phyloP scores from a whole-genome alignment of 257 asterid genomes.

The Gentiana dahurica region DNA sequence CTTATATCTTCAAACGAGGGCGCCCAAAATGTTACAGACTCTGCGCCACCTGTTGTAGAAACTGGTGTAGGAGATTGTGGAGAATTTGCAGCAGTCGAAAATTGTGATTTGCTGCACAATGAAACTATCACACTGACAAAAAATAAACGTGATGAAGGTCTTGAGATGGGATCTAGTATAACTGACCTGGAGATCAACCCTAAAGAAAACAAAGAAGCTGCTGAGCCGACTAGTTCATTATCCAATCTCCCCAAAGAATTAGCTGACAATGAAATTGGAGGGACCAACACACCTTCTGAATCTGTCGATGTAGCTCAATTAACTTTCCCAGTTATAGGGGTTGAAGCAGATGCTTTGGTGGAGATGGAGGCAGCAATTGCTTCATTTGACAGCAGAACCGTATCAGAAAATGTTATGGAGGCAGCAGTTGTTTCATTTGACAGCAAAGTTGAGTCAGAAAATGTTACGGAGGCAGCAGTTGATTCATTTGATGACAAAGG shows the following conservation, averaged over 20 bases:
- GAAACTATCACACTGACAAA: constrained; percentile 22
- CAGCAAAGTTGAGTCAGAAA: constrained; percentile 19
- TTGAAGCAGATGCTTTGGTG: constrained; percentile 19
- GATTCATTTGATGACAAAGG: constrained; percentile 25
- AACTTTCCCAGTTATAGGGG: constrained; percentile 10
- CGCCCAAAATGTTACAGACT: constrained; percentile 17
- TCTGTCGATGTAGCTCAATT: constrained; percentile 9
- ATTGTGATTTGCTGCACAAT: constrained; percentile 17
- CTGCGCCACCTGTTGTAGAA: constrained; percentile 13
- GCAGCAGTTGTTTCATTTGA: constrained; percentile 22
- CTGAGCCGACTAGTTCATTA: constrained; percentile 14
- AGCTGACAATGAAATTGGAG: constrained; percentile 23
- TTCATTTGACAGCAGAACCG: constrained; percentile 25
- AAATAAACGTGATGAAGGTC: constrained; percentile 16
- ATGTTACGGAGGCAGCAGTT: constrained; percentile 13
- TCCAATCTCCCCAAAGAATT: constrained; percentile 20
- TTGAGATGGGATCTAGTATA: constrained; percentile 8
- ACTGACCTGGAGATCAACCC: constrained; percentile 15
- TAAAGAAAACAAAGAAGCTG: constrained; percentile 13
- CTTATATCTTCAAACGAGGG: constrained; percentile 20
- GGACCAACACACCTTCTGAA: constrained; percentile 14
- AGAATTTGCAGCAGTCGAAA: constrained; percentile 18
- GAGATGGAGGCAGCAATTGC: constrained; percentile 16
- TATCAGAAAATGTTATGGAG: constrained; percentile 17
- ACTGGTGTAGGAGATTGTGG: constrained; percentile 14